phyloP scores from a whole-genome alignment of 2,329 filamentous ascomycete genomes.

The Aureobasidium sp. region DNA sequence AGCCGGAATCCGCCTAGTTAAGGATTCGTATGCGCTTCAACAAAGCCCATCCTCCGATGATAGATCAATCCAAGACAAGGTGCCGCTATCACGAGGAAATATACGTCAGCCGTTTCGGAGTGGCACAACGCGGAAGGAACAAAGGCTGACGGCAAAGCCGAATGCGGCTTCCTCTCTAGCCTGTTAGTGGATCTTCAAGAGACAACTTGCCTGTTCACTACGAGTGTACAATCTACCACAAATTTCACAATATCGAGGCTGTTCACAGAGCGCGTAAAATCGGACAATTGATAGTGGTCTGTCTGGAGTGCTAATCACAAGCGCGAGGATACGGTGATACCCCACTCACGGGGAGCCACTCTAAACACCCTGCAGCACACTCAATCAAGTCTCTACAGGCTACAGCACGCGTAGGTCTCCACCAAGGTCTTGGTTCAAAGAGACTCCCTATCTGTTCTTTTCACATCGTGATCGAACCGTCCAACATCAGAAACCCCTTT shows the following conservation, averaged over 20 bases:
- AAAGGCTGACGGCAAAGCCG: neutral
- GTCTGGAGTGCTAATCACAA: neutral
- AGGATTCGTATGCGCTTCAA: neutral
- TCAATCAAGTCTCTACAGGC: neutral
- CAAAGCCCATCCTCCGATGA: neutral
- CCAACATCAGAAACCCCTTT: neutral
- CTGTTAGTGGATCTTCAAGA: too few species aligned
- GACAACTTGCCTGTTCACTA: neutral
- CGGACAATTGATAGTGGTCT: too few species aligned
- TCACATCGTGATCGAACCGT: neutral
- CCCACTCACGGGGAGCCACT: neutral
- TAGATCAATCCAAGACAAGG: slow-evolving; percentile 2
- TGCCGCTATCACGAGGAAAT: neutral
- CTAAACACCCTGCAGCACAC: neutral
- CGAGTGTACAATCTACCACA: too few species aligned
- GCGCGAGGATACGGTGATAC: neutral
- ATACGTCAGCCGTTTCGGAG: neutral
- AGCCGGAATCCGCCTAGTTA: neutral
- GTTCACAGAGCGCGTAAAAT: too few species aligned
- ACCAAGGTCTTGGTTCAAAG: neutral
- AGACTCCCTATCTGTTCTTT: neutral
- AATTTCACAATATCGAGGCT: too few species aligned
- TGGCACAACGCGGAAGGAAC: neutral
- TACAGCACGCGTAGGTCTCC: neutral
- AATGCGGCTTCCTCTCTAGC: too few species aligned